These are phyloP conservation scores for Flaveria ramosissima DNA, from an alignment of 129 eudicot species.

Conservation along the genomic window DNA sequence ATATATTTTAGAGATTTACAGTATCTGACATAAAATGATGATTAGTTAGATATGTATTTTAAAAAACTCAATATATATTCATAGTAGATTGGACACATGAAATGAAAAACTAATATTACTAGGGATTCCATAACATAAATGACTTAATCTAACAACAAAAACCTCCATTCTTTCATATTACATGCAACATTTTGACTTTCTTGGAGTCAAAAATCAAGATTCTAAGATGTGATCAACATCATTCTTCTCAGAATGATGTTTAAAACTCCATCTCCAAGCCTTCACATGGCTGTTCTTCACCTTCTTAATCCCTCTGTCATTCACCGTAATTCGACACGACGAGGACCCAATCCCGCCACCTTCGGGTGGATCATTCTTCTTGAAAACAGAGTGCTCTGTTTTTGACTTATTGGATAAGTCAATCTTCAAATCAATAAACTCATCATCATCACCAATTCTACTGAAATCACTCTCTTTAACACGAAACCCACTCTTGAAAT, in stretches of 20 bases:
- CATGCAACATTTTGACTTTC: slow-evolving; percentile 20
- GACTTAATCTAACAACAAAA: slow-evolving; percentile 23
- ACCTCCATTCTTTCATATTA: slow-evolving; percentile 6
- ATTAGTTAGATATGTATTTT: not conserved
- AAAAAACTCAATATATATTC: not conserved
- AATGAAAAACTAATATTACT: slow-evolving; percentile 6
- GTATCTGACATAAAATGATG: not conserved
- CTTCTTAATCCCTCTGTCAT: slow-evolving; percentile 58
- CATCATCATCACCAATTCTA: slow-evolving; percentile 71
- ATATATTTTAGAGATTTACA: not conserved
- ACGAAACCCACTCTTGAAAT: slow-evolving; percentile 35
- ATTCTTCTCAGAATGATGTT: slow-evolving; percentile 50
- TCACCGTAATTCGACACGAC: slow-evolving; percentile 54
- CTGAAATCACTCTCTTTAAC: slow-evolving; percentile 55
- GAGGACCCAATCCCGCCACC: slow-evolving; percentile 38
- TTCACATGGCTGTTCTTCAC: slow-evolving; percentile 50
- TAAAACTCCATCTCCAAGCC: slow-evolving; percentile 76
- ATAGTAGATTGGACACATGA: slow-evolving; percentile 15
- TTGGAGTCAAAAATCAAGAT: slow-evolving; percentile 37
- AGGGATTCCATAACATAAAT: slow-evolving; percentile 7
- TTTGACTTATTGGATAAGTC: slow-evolving; percentile 46
- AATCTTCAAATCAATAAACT: slow-evolving; percentile 77
- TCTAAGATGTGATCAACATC: slow-evolving; percentile 38
- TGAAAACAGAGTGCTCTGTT: slow-evolving; percentile 42
- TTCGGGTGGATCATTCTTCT: slow-evolving; percentile 32